Base-by-base conservation (phyloP, 805 yeast genomes). In the Wickerhamiella dianesei region DNA sequence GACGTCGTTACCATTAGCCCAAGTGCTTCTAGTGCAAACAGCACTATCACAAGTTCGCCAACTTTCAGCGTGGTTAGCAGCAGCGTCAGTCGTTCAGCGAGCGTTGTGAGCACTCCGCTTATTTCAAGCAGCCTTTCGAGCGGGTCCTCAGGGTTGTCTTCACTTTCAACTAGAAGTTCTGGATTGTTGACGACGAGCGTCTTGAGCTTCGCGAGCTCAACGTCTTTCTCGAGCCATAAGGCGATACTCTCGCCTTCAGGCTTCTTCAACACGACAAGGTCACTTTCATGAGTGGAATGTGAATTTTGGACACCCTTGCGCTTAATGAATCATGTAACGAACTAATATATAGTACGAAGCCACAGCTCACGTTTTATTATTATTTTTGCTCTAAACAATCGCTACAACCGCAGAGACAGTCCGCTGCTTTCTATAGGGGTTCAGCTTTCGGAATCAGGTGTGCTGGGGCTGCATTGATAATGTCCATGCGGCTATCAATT, bases 401-500 rank as follows among this genome's bases (percentile, higher is more conserved):
- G n/a, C n/a, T n/a, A n/a, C n/a, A n/a, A n/a, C n/a, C n/a, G n/a
- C n/a, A n/a, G n/a, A n/a, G n/a, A n/a, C n/a, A n/a, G n/a, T n/a
- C n/a, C n/a, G n/a, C n/a, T 32, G 16, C 14, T 3, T 9, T 40
- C 37, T 18, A 36, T 29, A 17, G 13, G 14, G 9, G 3, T 12
- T 4, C 4, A 19, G 13, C 9, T 25, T 25, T 25, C 12, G 32
- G 32, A 25, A 25, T 12, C 9, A 39, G 25, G 16, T 19, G n/a
- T 18, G 41, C 9, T 4, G 37, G 39, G 4, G 21, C 8, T 5
- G 35, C 37, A 19, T 45, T 46, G 29, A 48, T 41, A 20, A 53
- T 21, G 21, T 43, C 41, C 40, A 74, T 72, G 47, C 74, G 67
- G 17, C 82, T 73, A 53, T 79, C 80, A 4, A 86, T 68, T 16